Base-by-base conservation (phyloP, 2,329 filamentous ascomycete genomes). In the Sphaerulina musiva region DNA sequence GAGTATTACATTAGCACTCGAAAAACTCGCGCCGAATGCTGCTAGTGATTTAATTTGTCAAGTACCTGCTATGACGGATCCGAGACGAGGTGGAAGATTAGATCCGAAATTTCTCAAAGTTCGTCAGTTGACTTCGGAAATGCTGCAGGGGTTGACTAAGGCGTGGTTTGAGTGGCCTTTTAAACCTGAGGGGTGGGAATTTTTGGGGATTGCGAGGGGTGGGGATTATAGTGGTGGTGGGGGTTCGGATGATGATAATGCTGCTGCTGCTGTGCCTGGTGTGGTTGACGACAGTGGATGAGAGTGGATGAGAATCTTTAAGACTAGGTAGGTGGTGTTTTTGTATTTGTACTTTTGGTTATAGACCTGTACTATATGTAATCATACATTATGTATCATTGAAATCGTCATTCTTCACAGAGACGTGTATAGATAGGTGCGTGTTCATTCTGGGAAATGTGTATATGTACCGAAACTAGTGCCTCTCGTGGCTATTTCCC, bases 111-210 rank as follows among this genome's bases (percentile, higher is more conserved):
- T 74, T 51, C 49, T 85, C 34, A 66, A 68, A 0, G 71, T 77
- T 4, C 70, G 83, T 4, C 66, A 69, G 26, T 60, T 87, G 54
- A 81, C 78, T 42, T 67, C 74, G 59, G 63, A 66, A 11, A 82
- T 86, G 73, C 74, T 82, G 66, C 66, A 74, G 14, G 80, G 85
- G 56, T 69, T 88, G 12, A 57, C 83, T 4, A 73, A 79, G 59
- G 77, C 78, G 0, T 88, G 81, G 76, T 74, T 81, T 68, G 71
- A 77, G 48, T 89, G 85, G 85, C 84, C 84, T 0, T 87, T 86
- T 52, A 60, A 62, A 57, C 69, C 69, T 4, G 54, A 59, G 14
- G 47, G 34, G 17, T 49, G 56, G 44, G 60, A 65, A 40, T 36
- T 5, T n/a, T 42, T 68, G 48, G 58, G 53, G 42, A 47, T 65